phyloP scores from a whole-genome alignment of 306 rosid genomes.

The Leucaena leucocephala region DNA sequence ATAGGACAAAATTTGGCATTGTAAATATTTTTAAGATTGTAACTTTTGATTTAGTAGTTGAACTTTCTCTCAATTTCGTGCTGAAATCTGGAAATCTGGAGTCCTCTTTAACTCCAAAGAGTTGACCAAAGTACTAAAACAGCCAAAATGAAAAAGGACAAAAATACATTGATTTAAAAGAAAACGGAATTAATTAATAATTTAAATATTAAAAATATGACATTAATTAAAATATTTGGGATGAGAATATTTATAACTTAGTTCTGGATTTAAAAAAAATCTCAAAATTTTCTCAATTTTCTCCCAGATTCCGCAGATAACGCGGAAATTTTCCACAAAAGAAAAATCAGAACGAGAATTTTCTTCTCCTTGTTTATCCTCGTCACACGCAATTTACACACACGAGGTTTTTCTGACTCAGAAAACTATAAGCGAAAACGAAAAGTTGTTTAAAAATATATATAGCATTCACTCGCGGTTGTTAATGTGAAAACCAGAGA shows the following conservation, averaged over 20 bases:
- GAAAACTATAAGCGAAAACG: background rate
- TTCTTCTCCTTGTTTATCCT: background rate
- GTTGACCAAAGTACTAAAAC: background rate
- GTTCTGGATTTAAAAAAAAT: background rate
- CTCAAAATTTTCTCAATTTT: background rate
- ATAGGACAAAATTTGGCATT: constrained; percentile 8
- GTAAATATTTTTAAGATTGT: background rate
- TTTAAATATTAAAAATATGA: background rate
- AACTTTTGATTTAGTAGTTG: background rate
- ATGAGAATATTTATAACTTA: background rate
- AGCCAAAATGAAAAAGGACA: background rate
- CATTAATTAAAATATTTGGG: background rate
- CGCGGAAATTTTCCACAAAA: background rate
- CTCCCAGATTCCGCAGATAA: background rate
- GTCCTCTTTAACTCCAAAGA: background rate
- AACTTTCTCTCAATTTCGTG: background rate
- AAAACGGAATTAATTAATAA: background rate
- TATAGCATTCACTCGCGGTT: background rate
- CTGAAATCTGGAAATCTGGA: background rate
- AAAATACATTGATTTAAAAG: background rate
- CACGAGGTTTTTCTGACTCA: background rate
- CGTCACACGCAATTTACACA: background rate
- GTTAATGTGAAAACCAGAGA: background rate
- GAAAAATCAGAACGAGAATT: background rate
- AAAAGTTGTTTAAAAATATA: background rate